Evolutionary conservation across 1,284 basidiomycete genomes (phyloP).

Genomic region (Bjerkandera adusta): DNA sequence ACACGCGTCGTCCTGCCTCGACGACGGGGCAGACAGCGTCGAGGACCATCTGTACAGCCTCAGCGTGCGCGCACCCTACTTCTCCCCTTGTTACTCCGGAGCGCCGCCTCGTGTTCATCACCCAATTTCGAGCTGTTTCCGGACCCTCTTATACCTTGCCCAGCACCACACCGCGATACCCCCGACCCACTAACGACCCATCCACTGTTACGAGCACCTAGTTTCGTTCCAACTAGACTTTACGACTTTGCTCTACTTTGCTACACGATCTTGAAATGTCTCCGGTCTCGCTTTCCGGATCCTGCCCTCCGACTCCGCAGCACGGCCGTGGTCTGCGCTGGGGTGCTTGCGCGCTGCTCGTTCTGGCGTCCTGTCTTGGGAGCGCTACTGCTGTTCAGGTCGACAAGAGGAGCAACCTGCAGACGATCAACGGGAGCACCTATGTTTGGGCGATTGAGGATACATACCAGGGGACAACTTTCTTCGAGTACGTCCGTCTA

Average conservation of each 20-base stretch:
- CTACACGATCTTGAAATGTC: not conserved
- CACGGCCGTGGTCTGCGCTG: not conserved
- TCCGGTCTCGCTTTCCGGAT: not conserved
- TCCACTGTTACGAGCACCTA: constrained; percentile 3
- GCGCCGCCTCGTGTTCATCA: constrained; percentile 8
- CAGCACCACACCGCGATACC: not conserved
- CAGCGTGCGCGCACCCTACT: too few species aligned
- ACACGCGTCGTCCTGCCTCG: not conserved
- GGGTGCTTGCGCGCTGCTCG: not conserved
- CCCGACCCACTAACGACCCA: not conserved
- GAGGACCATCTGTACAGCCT: not conserved
- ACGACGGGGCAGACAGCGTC: not conserved
- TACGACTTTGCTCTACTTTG: not conserved
- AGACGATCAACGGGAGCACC: constrained; percentile 26
- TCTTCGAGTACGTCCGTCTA: constrained; percentile 34
- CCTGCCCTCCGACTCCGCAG: not conserved
- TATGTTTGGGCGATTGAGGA: constrained; percentile 39
- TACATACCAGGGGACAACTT: constrained; percentile 31
- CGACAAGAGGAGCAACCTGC: constrained; percentile 21
- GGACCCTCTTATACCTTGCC: not conserved
- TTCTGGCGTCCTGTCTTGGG: not conserved
- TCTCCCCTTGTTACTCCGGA: too few species aligned
- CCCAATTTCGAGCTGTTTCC: not conserved
- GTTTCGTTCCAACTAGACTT: not conserved
- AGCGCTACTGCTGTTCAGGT: constrained; percentile 16